A percentile compares a stretch with the other conserved stretches of the same genome.
phyloP scores from a whole-genome alignment of 2,329 filamentous ascomycete genomes.

The Iodosphaeria phyllophila region DNA sequence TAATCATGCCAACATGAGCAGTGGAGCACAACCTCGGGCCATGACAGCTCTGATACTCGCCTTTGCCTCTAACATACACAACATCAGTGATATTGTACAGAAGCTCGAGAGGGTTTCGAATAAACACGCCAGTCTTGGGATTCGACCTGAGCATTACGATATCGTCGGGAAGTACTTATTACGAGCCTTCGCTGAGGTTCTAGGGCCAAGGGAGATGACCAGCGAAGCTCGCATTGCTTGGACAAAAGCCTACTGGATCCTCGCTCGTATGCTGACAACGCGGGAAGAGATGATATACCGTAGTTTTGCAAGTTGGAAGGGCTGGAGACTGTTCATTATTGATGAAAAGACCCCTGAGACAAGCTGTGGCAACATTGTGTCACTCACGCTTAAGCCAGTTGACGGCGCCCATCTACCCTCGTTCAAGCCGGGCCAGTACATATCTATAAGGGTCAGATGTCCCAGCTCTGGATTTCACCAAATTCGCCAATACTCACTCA shows the following conservation, averaged over 20 bases:
- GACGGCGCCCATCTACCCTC: constrained; percentile 40
- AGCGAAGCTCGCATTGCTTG: constrained; percentile 46
- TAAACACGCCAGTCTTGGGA: constrained; percentile 54
- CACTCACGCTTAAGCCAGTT: constrained; percentile 48
- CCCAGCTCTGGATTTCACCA: constrained; percentile 39
- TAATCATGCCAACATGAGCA: constrained; percentile 47
- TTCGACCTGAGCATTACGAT: constrained; percentile 49
- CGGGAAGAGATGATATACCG: constrained; percentile 46
- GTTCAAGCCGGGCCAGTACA: constrained; percentile 55
- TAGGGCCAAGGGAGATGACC: constrained; percentile 49
- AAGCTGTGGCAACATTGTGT: constrained; percentile 39
- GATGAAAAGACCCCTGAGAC: constrained; percentile 45
- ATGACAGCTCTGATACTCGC: constrained; percentile 46
- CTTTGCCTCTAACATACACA: constrained; percentile 54
- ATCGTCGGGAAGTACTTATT: constrained; percentile 54
- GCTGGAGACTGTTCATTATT: constrained; percentile 51
- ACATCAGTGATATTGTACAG: constrained; percentile 33
- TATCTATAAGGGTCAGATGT: constrained; percentile 41
- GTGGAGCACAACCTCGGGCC: constrained; percentile 40
- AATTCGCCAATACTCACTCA: constrained; percentile 55
- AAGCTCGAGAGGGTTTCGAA: constrained; percentile 42
- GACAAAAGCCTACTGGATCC: constrained; percentile 53
- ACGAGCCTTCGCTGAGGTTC: constrained; percentile 44
- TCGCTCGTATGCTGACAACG: constrained; percentile 53
- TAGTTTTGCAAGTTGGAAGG: constrained; percentile 40